Base-by-base conservation (phyloP, 2,329 filamentous ascomycete genomes). In the Cladosporium cucumerinum region DNA sequence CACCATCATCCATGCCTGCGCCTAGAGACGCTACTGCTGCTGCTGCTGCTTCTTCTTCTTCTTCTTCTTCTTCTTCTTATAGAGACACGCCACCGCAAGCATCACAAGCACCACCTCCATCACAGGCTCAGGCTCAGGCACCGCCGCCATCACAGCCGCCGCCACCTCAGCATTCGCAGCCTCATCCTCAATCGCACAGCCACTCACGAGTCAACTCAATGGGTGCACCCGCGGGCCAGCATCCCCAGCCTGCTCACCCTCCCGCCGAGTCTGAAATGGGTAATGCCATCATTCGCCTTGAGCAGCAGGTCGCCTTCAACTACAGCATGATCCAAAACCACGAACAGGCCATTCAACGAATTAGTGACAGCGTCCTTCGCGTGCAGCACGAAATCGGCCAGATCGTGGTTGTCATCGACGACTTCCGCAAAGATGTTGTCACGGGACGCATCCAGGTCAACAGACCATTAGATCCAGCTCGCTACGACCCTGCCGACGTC, bases 271-370 rank as follows among this genome's bases (percentile, higher is more conserved):
- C 39, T 8, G 62, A 64, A 25, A 34, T 64, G 25, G 26, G 25
- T 49, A 49, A 58, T 36, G 46, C 51, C 14, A 43, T 64, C 55
- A 59, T 78, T 48, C 78, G 80, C 16, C 70, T 83, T 49, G 81
- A 83, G 68, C 78, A 78, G n/a, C 81, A 83, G 67, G 78, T 82
- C 30, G 78, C 80, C 12, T 78, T 79, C 67, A 81, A 82, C 69
- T 80, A 79, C 57, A 74, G 71, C 60, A 74, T 76, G 68, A 73
- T 79, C 43, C 75, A 79, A 30, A 74, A 71, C 26, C 74, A 81
- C 63, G 75, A 78, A 30, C 75, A 73, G 25, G 78, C 81, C 58
- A 74, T 82, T n/a, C 72, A 74, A 23, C 75, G 76, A 16, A 70
- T 82, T 62, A 77, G 79, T 64, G 75, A 77, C 16, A 74, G 74